Percentiles rank a stretch among this genome's conserved stretches.
Evolutionary conservation across 257 asterid species (phyloP).

Genomic region (Solanum pimpinellifolium): DNA sequence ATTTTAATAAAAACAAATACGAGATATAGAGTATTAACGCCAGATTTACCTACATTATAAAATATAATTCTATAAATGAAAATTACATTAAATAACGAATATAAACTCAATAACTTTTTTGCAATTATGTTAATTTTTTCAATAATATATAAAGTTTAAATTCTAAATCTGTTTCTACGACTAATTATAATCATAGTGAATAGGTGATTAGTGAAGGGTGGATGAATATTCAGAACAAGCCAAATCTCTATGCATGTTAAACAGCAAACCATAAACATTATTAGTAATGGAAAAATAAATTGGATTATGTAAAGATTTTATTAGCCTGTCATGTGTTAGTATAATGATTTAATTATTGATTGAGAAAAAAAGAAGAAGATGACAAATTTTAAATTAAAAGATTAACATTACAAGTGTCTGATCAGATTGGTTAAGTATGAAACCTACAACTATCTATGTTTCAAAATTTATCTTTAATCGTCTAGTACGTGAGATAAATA

Average conservation of each 20-base stretch:
- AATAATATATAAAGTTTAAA: background rate
- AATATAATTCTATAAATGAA: background rate
- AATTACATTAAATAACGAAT: background rate
- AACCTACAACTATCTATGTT: background rate
- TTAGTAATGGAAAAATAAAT: background rate
- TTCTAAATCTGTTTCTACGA: fast-evolving
- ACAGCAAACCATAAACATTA: background rate
- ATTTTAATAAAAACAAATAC: background rate
- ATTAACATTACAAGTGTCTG: background rate
- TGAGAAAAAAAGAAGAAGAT: background rate
- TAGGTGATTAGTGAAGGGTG: background rate
- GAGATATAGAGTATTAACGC: background rate
- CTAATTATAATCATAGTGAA: background rate
- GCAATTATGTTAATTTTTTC: background rate
- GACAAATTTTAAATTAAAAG: background rate
- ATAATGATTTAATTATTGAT: background rate
- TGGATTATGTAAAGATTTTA: background rate
- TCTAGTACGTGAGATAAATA: background rate
- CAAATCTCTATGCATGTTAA: background rate
- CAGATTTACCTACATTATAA: background rate
- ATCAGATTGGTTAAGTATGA: background rate
- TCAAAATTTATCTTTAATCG: background rate
- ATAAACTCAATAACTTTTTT: background rate
- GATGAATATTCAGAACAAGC: background rate
- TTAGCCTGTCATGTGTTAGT: background rate